Evolutionary conservation across 768 basidiomycete species (phyloP).

Genomic region (Russula abietina): DNA sequence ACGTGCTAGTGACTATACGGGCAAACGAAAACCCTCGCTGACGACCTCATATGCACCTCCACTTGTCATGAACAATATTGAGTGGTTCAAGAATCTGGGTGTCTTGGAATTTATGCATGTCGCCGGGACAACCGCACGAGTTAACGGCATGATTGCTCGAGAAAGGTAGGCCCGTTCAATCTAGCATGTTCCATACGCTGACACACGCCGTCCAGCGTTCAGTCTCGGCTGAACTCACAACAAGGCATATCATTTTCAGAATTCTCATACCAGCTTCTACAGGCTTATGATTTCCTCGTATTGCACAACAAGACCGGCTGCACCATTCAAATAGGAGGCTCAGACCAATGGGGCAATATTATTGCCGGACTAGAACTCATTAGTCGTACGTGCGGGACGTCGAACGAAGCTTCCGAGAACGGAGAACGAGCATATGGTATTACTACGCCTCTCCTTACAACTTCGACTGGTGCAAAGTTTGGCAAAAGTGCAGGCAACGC

Average conservation of each 20-base stretch:
- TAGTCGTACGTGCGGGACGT: constrained; percentile 40
- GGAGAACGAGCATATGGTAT: constrained; percentile 61
- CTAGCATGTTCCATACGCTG: neutral
- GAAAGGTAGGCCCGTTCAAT: constrained; percentile 59
- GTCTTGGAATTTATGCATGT: constrained; percentile 80
- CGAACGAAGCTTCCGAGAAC: constrained; percentile 9
- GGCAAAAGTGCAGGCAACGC: constrained; percentile 97
- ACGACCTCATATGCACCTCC: constrained; percentile 26
- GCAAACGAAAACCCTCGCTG: constrained; percentile 18
- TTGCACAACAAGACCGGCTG: constrained; percentile 63
- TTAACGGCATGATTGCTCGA: constrained; percentile 84
- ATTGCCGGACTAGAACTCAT: constrained; percentile 90
- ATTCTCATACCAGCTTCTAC: constrained; percentile 94
- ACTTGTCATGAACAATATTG: constrained; percentile 57
- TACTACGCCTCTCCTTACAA: constrained; percentile 92
- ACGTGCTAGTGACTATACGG: constrained; percentile 57
- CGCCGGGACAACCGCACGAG: constrained; percentile 73
- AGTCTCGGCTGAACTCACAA: constrained; percentile 67
- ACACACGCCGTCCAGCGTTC: constrained; percentile 50
- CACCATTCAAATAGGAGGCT: constrained; percentile 88
- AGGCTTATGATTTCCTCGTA: constrained; percentile 91
- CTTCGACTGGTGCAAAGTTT: constrained; percentile 87
- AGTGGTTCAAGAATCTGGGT: constrained; percentile 70
- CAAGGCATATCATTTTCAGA: constrained; percentile 97
- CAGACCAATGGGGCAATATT: constrained; percentile 99